Evolutionary conservation across 176 grass and related monocot genomes (phyloP).

Genomic region (Raddia distichophylla): DNA sequence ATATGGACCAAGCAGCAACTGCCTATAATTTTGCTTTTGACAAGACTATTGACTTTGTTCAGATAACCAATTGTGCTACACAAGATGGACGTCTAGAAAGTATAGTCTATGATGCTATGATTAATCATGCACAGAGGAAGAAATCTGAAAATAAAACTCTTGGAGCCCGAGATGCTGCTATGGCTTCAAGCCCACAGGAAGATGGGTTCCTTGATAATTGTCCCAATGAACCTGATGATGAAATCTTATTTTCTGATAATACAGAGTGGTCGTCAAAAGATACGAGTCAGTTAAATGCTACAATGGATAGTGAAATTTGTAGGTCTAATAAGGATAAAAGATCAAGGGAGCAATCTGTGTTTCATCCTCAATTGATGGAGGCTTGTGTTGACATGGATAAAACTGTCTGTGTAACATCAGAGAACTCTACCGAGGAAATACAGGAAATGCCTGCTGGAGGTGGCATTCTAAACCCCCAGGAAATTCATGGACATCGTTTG

Average conservation of each 20-base stretch:
- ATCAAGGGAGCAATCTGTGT: slow-evolving; percentile 19
- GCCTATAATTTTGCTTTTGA: slow-evolving; percentile 44
- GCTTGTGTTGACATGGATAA: slow-evolving; percentile 28
- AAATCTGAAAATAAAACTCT: slow-evolving; percentile 23
- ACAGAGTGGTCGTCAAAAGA: slow-evolving; percentile 28
- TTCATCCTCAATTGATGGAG: slow-evolving; percentile 13
- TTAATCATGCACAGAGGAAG: slow-evolving; percentile 43
- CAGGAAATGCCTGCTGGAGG: slow-evolving; percentile 26
- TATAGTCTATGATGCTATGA: slow-evolving; percentile 64
- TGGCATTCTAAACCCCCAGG: slow-evolving; percentile 14
- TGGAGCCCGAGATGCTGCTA: slow-evolving; percentile 29
- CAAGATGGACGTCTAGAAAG: slow-evolving; percentile 56
- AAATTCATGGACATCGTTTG: slow-evolving; percentile 27
- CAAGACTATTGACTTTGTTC: slow-evolving; percentile 42
- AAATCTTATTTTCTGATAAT: slow-evolving; percentile 23
- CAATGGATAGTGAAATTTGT: slow-evolving; percentile 20
- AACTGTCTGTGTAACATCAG: slow-evolving; percentile 12
- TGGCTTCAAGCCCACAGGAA: background rate
- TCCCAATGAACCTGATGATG: slow-evolving; percentile 22
- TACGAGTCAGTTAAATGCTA: slow-evolving; percentile 35
- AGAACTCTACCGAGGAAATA: slow-evolving; percentile 30
- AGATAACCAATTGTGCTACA: slow-evolving; percentile 29
- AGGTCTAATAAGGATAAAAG: slow-evolving; percentile 38
- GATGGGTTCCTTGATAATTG: background rate
- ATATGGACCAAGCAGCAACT: slow-evolving; percentile 19